A percentile compares a stretch with the other conserved stretches of the same genome.
Conservation (phyloP, 176 grass and related monocot species). For the Guadua angustifolia region DNA sequence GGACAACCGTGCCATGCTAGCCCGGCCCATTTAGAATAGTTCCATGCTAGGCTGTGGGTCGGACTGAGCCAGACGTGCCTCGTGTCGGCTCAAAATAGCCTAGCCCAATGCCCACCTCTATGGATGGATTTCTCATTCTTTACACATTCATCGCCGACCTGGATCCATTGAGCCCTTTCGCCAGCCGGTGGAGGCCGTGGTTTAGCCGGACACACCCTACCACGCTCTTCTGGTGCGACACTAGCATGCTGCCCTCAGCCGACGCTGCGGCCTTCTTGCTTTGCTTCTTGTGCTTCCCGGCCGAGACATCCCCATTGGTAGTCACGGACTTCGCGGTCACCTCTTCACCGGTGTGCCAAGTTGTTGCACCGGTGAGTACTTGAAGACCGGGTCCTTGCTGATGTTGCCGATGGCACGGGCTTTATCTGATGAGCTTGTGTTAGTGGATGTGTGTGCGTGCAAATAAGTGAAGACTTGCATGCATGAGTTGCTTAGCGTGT, state of each 20-base stretch:
- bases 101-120: no score
- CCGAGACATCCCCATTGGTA: conserved; percentile 31
- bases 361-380: conserved; percentile 52
- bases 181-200: conserved; percentile 59
- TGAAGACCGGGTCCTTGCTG: conserved; percentile 67
- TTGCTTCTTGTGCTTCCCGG: conserved; percentile 48
- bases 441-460: no score
- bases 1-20: no score
- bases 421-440: conserved; percentile 55
- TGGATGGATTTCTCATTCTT: neutral
- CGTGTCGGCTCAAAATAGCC: no score
- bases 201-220: conserved; percentile 69
- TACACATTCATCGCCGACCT: conserved; percentile 41
- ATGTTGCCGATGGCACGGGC: conserved; percentile 28
- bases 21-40: no score
- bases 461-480: no score
- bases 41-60: no score
- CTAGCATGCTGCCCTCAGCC: neutral
- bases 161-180: conserved; percentile 54
- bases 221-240: conserved; percentile 42
- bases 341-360: conserved; percentile 36
- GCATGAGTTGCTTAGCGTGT: no score
- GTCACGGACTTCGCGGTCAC: neutral
- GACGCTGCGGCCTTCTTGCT: conserved; percentile 43
- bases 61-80: no score